A percentile compares a stretch with the other conserved stretches of the same genome.
Conservation (phyloP, 2,329 filamentous ascomycete species). For the Venturia aucupariae region DNA sequence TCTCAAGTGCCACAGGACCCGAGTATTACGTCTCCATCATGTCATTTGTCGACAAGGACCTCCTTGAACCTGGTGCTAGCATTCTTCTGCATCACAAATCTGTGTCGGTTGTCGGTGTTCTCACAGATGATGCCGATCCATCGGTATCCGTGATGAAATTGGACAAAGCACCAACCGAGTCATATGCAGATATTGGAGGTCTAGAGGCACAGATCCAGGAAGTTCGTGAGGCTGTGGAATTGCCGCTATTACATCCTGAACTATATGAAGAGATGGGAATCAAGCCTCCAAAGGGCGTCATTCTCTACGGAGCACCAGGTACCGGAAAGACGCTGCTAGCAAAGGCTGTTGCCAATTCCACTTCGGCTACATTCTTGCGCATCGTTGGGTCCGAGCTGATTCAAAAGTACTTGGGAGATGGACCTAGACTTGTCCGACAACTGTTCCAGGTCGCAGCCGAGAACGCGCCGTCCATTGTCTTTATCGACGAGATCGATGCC, state of each 20-base stretch:
- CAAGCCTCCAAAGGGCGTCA: constrained; percentile 98
- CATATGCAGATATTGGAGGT: constrained; percentile 96
- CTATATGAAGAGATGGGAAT: constrained; percentile 99
- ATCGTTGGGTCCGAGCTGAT: constrained; percentile 97
- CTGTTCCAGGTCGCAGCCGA: constrained; percentile 94
- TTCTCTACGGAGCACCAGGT: constrained; percentile 92
- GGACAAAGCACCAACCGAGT: constrained; percentile 96
- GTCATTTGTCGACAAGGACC: constrained; percentile 99
- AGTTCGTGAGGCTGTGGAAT: constrained; percentile 91
- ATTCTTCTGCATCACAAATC: constrained; percentile 96
- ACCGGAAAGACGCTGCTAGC: constrained; percentile 94
- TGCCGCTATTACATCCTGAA: constrained; percentile 90
- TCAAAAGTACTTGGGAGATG: constrained; percentile 97
- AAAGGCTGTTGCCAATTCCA: constrained; percentile 96
- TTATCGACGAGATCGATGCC: constrained; percentile 98
- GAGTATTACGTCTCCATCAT: constrained; percentile 99
- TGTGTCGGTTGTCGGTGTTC: constrained; percentile 91
- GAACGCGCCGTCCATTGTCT: constrained; percentile 93
- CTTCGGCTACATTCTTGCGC: constrained; percentile 94
- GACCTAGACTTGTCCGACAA: constrained; percentile 86
- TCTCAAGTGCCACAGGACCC: constrained; percentile 91
- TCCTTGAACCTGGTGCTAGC: constrained; percentile 90
- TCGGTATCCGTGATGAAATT: constrained; percentile 98
- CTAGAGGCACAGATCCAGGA: constrained; percentile 94
- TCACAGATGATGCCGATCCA: constrained; percentile 93